Percentiles rank a stretch among this genome's conserved stretches.
These are phyloP conservation scores for Lavandula angustifolia DNA, from an alignment of 257 asterid species.

Conservation along the genomic window DNA sequence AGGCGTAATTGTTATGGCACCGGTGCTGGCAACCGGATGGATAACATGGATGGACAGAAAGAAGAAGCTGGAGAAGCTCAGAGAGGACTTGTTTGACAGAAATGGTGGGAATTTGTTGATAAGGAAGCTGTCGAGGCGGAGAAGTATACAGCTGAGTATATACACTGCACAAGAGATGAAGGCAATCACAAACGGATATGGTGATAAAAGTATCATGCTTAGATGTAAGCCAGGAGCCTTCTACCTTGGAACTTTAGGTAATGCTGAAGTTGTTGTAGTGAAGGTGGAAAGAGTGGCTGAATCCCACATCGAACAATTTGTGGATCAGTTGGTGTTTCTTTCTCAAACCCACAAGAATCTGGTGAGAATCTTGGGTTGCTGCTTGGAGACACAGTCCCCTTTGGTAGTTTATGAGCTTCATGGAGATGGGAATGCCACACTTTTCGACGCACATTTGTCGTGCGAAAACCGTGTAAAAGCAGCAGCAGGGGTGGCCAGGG, in stretches of 20 bases:
- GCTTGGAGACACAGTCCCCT: slow-evolving; percentile 19
- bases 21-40: not conserved
- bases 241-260: not conserved
- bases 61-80: not conserved
- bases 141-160: not conserved
- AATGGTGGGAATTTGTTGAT: slow-evolving; percentile 19
- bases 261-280: not conserved
- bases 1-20: not conserved
- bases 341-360: slow-evolving; percentile 23
- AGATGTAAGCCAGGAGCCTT: slow-evolving; percentile 3
- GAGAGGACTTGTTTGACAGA: not conserved
- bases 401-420: slow-evolving; percentile 23
- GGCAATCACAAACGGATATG: slow-evolving; percentile 10
- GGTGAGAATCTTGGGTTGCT: slow-evolving; percentile 20
- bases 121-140: not conserved
- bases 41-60: not conserved
- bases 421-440: not conserved
- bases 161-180: not conserved
- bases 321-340: slow-evolving; percentile 20
- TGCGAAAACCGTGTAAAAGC: slow-evolving; percentile 5
- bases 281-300: not conserved
- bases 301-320: slow-evolving; percentile 10
- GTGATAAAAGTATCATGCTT: not conserved
- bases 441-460: not conserved
- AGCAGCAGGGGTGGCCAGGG: slow-evolving; percentile 26